A percentile compares a stretch with the other conserved stretches of the same genome.
These are phyloP conservation scores for Diplodia intermedia DNA, from an alignment of 2,329 filamentous ascomycete genomes.

Conservation along the genomic window DNA sequence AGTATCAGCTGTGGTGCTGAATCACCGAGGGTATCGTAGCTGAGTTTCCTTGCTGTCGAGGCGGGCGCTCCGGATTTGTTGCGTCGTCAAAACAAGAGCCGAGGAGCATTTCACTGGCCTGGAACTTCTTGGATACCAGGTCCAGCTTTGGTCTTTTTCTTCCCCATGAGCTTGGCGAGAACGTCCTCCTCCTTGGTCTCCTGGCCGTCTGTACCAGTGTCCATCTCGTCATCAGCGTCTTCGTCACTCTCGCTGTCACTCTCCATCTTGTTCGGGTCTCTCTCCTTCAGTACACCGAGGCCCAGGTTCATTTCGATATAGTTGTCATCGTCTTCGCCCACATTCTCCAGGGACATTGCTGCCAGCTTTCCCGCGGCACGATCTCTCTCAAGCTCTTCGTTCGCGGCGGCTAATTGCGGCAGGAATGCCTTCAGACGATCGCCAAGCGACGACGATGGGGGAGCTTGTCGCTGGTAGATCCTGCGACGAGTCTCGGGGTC, in stretches of 20 bases:
- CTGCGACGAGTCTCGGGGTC: conserved; percentile 6
- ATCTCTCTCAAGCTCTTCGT: conserved; percentile 52
- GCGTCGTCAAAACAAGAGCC: background rate
- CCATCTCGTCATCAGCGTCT: conserved; percentile 31
- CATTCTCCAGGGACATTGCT: conserved; percentile 46
- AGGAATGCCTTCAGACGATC: conserved; percentile 51
- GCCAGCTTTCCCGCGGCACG: conserved; percentile 49
- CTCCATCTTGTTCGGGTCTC: conserved; percentile 41
- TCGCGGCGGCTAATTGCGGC: conserved; percentile 52
- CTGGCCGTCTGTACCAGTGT: conserved; percentile 29
- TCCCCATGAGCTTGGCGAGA: conserved; percentile 48
- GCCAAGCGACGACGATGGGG: background rate
- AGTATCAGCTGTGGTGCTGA: background rate
- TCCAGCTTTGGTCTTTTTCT: conserved; percentile 37
- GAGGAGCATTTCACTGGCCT: conserved; percentile 33
- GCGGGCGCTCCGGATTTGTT: background rate
- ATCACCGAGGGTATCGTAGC: background rate
- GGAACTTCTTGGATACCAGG: conserved; percentile 44
- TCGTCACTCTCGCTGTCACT: conserved; percentile 38
- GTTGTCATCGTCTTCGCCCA: conserved; percentile 41
- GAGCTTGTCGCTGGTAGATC: conserved; percentile 27
- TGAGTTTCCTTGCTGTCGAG: background rate
- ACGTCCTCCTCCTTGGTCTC: conserved; percentile 41
- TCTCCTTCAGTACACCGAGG: conserved; percentile 54
- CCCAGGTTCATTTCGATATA: conserved; percentile 57